Percentiles rank a stretch among this genome's conserved stretches.
Evolutionary conservation across 768 basidiomycete species (phyloP).

Genomic region (Suillus ampliporus): DNA sequence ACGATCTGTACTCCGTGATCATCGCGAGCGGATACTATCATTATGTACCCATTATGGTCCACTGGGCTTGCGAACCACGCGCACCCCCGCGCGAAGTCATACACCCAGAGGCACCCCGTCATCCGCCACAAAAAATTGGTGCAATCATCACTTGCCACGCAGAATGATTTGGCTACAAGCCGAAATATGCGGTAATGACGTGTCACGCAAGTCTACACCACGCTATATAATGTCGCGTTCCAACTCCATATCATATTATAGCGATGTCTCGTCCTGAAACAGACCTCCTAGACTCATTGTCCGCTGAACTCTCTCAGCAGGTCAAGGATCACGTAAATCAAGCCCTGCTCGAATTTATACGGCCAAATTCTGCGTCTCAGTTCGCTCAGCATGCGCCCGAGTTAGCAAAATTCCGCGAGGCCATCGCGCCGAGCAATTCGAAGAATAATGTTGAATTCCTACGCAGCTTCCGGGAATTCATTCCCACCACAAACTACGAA

Average conservation of each 20-base stretch:
- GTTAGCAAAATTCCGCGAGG: conserved; percentile 4
- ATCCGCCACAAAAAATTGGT: no score
- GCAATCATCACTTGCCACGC: no score
- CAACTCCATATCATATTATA: neutral
- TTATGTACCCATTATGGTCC: no score
- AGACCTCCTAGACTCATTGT: neutral
- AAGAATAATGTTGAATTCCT: conserved; percentile 15
- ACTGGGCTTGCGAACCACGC: no score
- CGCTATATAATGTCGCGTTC: neutral
- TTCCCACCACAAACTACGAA: conserved; percentile 29
- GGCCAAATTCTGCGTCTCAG: neutral
- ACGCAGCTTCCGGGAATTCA: conserved; percentile 18
- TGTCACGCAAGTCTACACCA: neutral
- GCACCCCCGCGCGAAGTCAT: no score
- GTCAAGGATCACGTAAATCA: neutral
- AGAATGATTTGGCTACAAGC: no score
- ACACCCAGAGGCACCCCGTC: no score
- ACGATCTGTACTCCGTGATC: no score
- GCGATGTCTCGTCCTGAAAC: neutral
- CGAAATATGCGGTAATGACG: no score
- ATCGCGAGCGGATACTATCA: no score
- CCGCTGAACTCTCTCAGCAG: conserved; percentile 6
- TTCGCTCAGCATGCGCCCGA: conserved; percentile 1
- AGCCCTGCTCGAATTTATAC: conserved; percentile 4
- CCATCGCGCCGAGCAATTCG: neutral